Base-by-base conservation (phyloP, 192 early-diverging fungal species). In the Backusella westeae region DNA sequence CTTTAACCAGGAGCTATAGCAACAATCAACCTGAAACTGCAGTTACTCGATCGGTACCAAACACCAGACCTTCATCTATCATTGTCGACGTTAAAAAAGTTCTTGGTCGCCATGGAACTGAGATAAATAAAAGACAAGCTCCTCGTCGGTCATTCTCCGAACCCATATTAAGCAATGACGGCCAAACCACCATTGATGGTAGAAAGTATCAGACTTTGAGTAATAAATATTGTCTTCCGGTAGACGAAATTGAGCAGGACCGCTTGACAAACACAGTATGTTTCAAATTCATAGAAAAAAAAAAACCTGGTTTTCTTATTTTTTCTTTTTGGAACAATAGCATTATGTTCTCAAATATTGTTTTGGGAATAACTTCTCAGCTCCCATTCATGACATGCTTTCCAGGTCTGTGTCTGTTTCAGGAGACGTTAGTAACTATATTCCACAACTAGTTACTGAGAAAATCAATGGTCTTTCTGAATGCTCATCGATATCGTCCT, bases 201-300 rank as follows among this genome's bases (percentile, higher is more conserved):
- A 32, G 79, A 72, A 65, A 36, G n/a, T 78, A 74, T 56, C 76
- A 73, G 34, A 73, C 78, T 26, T 3, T n/a, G 3, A 63, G 78
- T 38, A 68, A 29, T 14, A 73, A 67, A 59, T 84, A 84, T 42
- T 67, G 49, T 23, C 67, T 81, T 41, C 83, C 83, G 2, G 76
- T 69, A 53, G 77, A 83, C 52, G 77, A 83, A 46, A 41, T 63
- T 38, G 80, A 81, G 63, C 74, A 76, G 41, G 80, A 81, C 65
- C 71, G 80, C 32, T 49, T 81, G 32, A 68, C 70, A 44, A 68
- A 73, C 49, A 73, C 71, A 0, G 80, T 81, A 56, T 46, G 75
- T 69, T 59, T 70, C 9, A 76, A 72, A 46, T 65, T n/a, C 6
- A 44, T 71, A 49, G 3, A 49, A 15, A 29, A 29, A 59, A 59